Conservation (phyloP, 345 rosid species). For the Murraya koenigii region DNA sequence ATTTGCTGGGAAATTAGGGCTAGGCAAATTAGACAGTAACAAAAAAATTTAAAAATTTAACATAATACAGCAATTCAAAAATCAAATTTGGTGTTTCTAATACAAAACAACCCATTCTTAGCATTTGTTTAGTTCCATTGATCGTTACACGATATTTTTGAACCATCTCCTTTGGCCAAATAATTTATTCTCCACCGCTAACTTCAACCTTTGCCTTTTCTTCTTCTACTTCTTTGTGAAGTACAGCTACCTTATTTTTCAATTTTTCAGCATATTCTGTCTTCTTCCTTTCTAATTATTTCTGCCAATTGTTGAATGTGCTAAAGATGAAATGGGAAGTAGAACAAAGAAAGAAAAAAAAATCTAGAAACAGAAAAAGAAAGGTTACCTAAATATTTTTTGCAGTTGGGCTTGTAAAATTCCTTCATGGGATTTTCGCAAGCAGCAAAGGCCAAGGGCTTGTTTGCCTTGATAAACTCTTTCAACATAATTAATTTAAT, state of each 20-base stretch:
- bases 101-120: no score
- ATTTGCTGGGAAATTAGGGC: no score
- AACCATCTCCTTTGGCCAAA: conserved; percentile 83
- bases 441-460: conserved; percentile 52
- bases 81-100: no score
- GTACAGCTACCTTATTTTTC: conserved; percentile 73
- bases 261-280: conserved; percentile 77
- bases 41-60: no score
- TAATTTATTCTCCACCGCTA: conserved; percentile 63
- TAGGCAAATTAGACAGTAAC: no score
- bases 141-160: conserved; percentile 74
- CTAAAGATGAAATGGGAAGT: neutral
- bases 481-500: neutral
- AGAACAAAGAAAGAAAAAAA: no score
- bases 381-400: conserved; percentile 62
- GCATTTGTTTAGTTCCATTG: no score
- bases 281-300: conserved; percentile 74
- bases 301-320: conserved; percentile 38
- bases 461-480: conserved; percentile 63
- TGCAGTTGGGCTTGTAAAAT: conserved; percentile 61
- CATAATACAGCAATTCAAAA: no score
- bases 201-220: conserved; percentile 80
- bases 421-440: conserved; percentile 92
- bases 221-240: conserved; percentile 87
- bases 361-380: neutral